phyloP scores from a whole-genome alignment of 257 asterid genomes.

The Jasminum sambac region DNA sequence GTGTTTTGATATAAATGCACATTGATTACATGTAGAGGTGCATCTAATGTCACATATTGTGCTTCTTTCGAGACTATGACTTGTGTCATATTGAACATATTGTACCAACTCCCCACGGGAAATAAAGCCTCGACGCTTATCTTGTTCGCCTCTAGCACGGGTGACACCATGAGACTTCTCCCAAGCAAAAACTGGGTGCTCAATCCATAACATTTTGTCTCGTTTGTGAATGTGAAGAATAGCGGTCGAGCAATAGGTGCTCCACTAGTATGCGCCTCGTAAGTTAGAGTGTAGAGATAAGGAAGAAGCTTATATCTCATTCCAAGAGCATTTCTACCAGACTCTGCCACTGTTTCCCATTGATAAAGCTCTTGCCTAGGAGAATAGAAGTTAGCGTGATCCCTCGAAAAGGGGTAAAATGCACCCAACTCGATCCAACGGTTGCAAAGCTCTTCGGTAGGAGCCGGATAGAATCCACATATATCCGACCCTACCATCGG shows the following conservation, averaged over 20 bases:
- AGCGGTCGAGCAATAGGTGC: constrained; percentile 88
- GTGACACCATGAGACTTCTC: constrained; percentile 77
- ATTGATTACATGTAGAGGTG: constrained; percentile 69
- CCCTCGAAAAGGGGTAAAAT: constrained; percentile 90
- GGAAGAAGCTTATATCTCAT: constrained; percentile 86
- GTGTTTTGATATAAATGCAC: constrained; percentile 76
- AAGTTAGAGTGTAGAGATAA: constrained; percentile 67
- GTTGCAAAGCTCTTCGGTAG: constrained; percentile 90
- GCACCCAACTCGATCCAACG: constrained; percentile 97
- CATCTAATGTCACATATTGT: constrained; percentile 47
- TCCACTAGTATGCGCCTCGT: constrained; percentile 77
- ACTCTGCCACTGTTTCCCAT: constrained; percentile 86
- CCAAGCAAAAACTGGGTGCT: constrained; percentile 91
- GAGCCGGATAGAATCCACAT: constrained; percentile 90
- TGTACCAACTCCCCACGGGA: constrained; percentile 85
- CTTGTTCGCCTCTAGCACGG: constrained; percentile 59
- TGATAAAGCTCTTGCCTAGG: constrained; percentile 98
- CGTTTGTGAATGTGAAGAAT: constrained; percentile 70
- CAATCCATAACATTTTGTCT: constrained; percentile 52
- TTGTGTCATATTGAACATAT: constrained; percentile 65
- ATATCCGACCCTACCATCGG: constrained; percentile 99
- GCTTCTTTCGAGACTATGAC: constrained; percentile 48
- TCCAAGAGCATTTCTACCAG: constrained; percentile 89
- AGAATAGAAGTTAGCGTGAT: constrained; percentile 81
- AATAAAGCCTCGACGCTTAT: constrained; percentile 57